These are phyloP conservation scores for Trametes elegans DNA, from an alignment of 768 basidiomycete species.

Conservation along the genomic window DNA sequence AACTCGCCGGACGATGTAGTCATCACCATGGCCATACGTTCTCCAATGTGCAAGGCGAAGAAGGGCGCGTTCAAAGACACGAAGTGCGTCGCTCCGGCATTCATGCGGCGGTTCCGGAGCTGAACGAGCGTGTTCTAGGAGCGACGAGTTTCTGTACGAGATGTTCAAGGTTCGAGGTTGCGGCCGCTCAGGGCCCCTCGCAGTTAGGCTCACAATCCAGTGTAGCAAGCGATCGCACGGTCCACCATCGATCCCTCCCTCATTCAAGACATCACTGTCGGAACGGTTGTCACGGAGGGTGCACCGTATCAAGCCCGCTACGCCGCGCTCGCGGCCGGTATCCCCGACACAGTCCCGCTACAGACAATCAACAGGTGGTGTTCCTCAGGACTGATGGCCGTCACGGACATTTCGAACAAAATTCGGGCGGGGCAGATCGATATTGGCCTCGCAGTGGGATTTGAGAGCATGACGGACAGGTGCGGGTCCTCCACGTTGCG, in stretches of 20 bases:
- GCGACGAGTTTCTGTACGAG: constrained; percentile 42
- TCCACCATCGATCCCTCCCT: constrained; percentile 61
- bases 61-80: constrained; percentile 77
- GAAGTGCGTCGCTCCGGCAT: constrained; percentile 39
- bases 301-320: constrained; percentile 69
- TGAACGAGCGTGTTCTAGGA: too few species aligned
- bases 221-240: constrained; percentile 55
- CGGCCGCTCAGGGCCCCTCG: constrained; percentile 16
- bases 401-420: constrained; percentile 73
- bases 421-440: constrained; percentile 77
- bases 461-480: constrained; percentile 85
- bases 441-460: constrained; percentile 77
- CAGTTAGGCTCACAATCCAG: constrained; percentile 3
- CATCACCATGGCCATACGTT: constrained; percentile 77
- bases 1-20: constrained; percentile 78
- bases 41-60: constrained; percentile 72
- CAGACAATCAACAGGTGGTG: constrained; percentile 80
- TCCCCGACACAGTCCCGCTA: constrained; percentile 73
- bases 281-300: constrained; percentile 66
- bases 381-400: constrained; percentile 84
- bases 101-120: not conserved
- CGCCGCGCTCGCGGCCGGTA: constrained; percentile 77
- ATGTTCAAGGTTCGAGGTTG: constrained; percentile 62
- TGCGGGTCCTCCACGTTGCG: constrained; percentile 36
- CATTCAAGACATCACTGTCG: constrained; percentile 78